phyloP scores from a whole-genome alignment of 805 yeast species.

The Saccharomycopsis synnaedendra region DNA sequence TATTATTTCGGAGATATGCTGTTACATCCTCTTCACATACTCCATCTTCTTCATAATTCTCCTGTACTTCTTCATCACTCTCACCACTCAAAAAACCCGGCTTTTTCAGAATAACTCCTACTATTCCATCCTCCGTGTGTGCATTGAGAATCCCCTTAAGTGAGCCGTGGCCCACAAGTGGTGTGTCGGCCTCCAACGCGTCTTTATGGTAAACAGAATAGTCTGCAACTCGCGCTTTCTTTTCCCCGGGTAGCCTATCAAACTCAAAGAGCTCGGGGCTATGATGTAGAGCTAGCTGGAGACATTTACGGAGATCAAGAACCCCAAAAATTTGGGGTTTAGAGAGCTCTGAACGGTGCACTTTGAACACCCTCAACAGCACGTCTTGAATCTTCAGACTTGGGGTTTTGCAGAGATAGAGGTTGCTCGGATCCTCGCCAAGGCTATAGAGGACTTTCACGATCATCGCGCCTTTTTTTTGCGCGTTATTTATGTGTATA shows the following conservation, averaged over 20 bases:
- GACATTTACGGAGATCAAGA: constrained; percentile 9
- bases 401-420: constrained; percentile 6
- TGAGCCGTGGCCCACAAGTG: constrained; percentile 15
- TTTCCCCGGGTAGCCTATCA: neutral
- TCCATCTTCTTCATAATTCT: neutral
- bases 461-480: constrained; percentile 2
- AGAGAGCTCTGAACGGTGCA: neutral
- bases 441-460: constrained; percentile 9
- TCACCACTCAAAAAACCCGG: constrained; percentile 1
- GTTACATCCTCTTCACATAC: neutral
- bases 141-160: constrained; percentile 2
- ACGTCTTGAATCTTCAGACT: constrained; percentile 2
- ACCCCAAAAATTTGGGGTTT: constrained; percentile 2
- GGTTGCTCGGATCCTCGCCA: neutral
- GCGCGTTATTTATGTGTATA: no score
- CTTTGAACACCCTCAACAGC: constrained; percentile 1
- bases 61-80: neutral
- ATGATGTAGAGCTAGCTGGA: constrained; percentile 4
- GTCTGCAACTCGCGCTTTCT: constrained; percentile 2
- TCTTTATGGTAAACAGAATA: constrained; percentile 15
- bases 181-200: constrained; percentile 6
- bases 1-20: neutral
- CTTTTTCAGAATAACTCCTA: constrained; percentile 7
- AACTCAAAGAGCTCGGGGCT: constrained; percentile 14
- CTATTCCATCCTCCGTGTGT: neutral